Base-by-base conservation (phyloP, 2,329 filamentous ascomycete species). In the Atkinsonella texensis region DNA sequence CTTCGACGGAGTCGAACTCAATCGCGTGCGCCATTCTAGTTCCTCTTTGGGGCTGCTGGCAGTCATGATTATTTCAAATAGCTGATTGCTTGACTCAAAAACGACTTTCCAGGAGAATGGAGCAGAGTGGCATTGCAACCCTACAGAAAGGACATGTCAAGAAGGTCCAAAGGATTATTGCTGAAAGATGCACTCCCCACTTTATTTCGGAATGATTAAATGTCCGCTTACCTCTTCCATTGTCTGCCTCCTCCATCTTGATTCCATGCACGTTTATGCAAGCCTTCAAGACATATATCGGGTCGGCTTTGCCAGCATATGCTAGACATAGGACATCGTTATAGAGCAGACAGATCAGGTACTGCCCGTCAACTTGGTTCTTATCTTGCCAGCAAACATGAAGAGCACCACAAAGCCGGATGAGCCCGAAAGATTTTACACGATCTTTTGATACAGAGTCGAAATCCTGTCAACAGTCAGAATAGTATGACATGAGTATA, bases 71-170 rank as follows among this genome's bases (percentile, higher is more conserved):
- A 95, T 69, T 66, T 97, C 91, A 63, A 87, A 91, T 50, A 91
- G 73, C 54, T 86, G 81, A 57, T 85, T 79, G 52, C 85, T 76
- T 57, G 80, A 80, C 63, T 93, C 84, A 61, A 97, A 96, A 2
- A 88, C 75, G 11, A 96, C 62, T 64, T 97, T 98, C 91, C 90
- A 97, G 1, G 89, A 93, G 65, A 87, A 87, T 0, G 87, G 83
- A 1, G 87, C 87, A 3, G 86, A 87, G 56, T 93, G 84, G 61
- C 89, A 96, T 72, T 91, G 89, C 8, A 97, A 65, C 0, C 89
- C 89, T 95, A 23, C 40, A 20, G 3, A 4, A 12, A 11, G 13
- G 13, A 3, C 9, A 13, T 39, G 12, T 52, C 12, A 52, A 35
- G 15, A 39, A 11, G 6, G 46, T 35, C 9, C 32, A 40, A 8